Base-by-base conservation (phyloP, 805 yeast genomes). In the Lipomyces orientalis region DNA sequence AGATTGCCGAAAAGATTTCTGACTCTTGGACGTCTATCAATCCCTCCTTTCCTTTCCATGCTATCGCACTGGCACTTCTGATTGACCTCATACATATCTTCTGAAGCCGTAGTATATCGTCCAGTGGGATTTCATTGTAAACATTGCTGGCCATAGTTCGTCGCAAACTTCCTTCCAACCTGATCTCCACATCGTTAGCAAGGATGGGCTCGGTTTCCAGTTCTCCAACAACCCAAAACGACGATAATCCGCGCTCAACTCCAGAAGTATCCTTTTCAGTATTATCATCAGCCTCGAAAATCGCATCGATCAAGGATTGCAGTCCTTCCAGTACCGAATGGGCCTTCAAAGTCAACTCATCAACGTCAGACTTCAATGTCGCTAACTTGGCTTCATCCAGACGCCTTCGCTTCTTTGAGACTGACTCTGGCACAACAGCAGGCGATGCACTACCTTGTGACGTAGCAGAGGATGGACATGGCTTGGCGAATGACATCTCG, bases 221-320 rank as follows among this genome's bases (percentile, higher is more conserved):
- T 2, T 54, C 49, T 4, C 46, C 67, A 6, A 60, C 61, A 7
- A 39, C 59, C 70, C 71, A 66, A 3, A 66, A 25, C 8, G 57
- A n/a, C 43, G 70, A 61, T 9, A 22, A 10, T 4, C 54, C 39
- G 7, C 58, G 55, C 29, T 34, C 25, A 0, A 33, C 46, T 4
- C 64, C 68, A 16, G 72, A 69, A 4, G 72, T 69, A 25, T 69
- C 72, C 16, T n/a, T 22, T 14, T 51, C 71, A 10, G 19, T 25
- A 19, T 64, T 52, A 52, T 68, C 72, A 43, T 69, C 72, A 0
- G 71, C 71, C 52, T 68, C 69, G 57, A 69, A 64, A 7, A 69
- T 52, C 31, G 10, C 22, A 8, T 60, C 67, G 52, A 69, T 64
- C 31, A 69, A 4, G 33, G 25, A 34, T 58, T 67, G 58, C 7